phyloP scores from a whole-genome alignment of 306 rosid species.

The Begonia loranthoides region DNA sequence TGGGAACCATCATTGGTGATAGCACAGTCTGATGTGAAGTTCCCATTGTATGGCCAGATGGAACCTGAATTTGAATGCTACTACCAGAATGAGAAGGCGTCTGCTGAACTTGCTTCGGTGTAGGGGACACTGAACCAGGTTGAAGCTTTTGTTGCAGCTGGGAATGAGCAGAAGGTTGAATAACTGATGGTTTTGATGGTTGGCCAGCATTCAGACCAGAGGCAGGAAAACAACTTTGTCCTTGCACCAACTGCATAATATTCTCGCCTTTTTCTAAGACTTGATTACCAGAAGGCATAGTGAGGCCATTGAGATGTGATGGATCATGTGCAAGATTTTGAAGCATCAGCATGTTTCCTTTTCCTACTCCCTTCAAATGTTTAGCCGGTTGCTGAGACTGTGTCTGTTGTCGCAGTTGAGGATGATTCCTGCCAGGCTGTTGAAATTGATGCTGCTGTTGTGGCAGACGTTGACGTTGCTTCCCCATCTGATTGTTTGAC shows the following conservation, averaged over 20 bases:
- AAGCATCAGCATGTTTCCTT: constrained; percentile 49
- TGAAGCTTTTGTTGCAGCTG: constrained; percentile 60
- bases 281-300: constrained; percentile 64
- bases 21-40: constrained; percentile 39
- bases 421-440: constrained; percentile 85
- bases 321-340: constrained; percentile 61
- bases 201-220: constrained; percentile 53
- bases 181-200: constrained; percentile 46
- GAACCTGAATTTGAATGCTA: constrained; percentile 31
- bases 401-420: constrained; percentile 56
- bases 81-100: constrained; percentile 50
- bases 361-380: constrained; percentile 66
- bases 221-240: constrained; percentile 58
- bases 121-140: constrained; percentile 36
- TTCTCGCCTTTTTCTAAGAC: constrained; percentile 79
- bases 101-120: constrained; percentile 53
- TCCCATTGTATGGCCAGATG: constrained; percentile 38
- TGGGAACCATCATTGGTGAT: constrained; percentile 23
- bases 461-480: constrained; percentile 61
- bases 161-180: constrained; percentile 52
- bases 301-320: constrained; percentile 54
- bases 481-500: constrained; percentile 51
- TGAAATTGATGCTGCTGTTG: constrained; percentile 59
- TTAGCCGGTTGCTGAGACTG: constrained; percentile 82
- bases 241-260: constrained; percentile 58